Evolutionary conservation across 805 yeast genomes (phyloP).

Genomic region (Danielozyma ontarioensis): DNA sequence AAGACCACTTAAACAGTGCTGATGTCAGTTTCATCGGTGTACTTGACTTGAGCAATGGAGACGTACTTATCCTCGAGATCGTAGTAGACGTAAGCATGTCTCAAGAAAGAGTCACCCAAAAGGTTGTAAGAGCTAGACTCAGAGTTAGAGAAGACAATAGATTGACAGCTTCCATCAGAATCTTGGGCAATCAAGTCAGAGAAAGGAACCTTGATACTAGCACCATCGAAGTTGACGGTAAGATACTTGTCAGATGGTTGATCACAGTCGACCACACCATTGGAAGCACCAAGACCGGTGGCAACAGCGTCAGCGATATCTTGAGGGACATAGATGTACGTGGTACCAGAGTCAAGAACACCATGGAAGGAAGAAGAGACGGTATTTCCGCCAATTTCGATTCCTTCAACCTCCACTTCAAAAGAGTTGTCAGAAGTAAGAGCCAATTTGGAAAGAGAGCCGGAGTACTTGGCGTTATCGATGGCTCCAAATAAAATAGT

Average conservation of each 20-base stretch:
- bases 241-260: constrained; percentile 2
- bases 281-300: not conserved
- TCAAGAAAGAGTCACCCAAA: constrained; percentile 25
- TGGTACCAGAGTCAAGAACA: constrained; percentile 7
- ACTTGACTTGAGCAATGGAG: constrained; percentile 19
- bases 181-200: constrained; percentile 1
- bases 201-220: constrained; percentile 4
- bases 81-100: constrained; percentile 21
- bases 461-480: constrained; percentile 8
- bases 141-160: too few species aligned
- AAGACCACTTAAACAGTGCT: too few species aligned
- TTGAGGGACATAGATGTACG: constrained; percentile 3
- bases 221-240: constrained; percentile 3
- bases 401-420: constrained; percentile 1
- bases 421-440: constrained; percentile 1
- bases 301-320: constrained; percentile 1
- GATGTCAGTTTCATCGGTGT: constrained; percentile 5
- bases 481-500: constrained; percentile 7
- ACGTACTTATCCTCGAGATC: constrained; percentile 20
- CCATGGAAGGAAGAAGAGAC: not conserved
- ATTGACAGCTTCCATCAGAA: too few species aligned
- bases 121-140: too few species aligned
- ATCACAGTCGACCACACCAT: not conserved
- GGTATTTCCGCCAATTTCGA: constrained; percentile 1
- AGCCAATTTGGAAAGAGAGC: constrained; percentile 1